Evolutionary conservation across 2,329 filamentous ascomycete species (phyloP), one percentile per base, ranked within the genome.

Genomic region (Pestalotiopsis sp.): DNA sequence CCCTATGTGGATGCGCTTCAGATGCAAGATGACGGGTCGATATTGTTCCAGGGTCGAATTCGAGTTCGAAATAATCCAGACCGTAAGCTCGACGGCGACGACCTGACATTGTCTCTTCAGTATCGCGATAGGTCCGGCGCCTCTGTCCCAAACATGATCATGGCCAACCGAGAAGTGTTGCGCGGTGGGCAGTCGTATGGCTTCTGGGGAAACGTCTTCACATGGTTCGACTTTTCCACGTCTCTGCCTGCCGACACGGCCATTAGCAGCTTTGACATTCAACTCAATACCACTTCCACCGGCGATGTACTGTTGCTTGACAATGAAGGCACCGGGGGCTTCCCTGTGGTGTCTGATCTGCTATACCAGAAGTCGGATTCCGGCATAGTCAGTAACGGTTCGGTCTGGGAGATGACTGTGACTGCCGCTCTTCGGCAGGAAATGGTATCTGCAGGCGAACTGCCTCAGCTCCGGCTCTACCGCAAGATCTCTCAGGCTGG

Each of bases 1-100:
- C 79, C 79, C 4, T 79, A 80, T 38, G 73, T 79, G 17, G 66
- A 45, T 0, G 70, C 4, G 1, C 27, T 80, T 2, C 74, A 71
- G 11, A 70, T 80, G 23, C 75, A 77, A 62, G 45, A 67, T 31
- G 72, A 72, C 11, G 73, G 77, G 7, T 68, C 70, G 7, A 64
- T 80, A 0, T 60, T 69, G 1, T 75, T 79, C n/a, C 64, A 38
- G 0, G 78, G 79, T 0, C 68, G 73, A 1, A 68, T 80, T 38
- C 74, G 79, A 7, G 45, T 79, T 2, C 69, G 67, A 6, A 59
- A 59, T 12, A 59, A 59, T 36, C 17, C 57, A 17, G 57, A 59
- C 11, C n/a, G 23, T 9, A n/a, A 59, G 57, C 23, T 59, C 23
- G 17, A 59, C 20, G 57, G 57, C 57, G 57, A 59, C 57, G 57